Percentiles rank a stretch among this genome's conserved stretches.
Conservation (phyloP, 495 filamentous ascomycete species). For the Venustampulla echinocandica region DNA sequence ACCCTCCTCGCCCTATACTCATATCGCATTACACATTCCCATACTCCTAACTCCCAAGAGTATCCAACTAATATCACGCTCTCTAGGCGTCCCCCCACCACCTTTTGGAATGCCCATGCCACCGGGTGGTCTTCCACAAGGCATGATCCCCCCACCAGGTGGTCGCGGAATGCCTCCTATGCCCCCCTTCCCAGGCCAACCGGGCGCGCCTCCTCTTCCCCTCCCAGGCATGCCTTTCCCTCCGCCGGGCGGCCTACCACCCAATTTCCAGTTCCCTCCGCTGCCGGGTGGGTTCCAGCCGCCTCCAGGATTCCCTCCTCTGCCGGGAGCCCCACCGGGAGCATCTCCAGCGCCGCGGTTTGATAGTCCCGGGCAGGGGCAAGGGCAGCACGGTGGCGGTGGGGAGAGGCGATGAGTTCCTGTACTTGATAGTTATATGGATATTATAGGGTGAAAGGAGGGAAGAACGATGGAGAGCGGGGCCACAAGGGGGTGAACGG, state of each 20-base stretch:
- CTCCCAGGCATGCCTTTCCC: constrained; percentile 50
- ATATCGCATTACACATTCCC: too few species aligned
- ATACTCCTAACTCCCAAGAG: background rate
- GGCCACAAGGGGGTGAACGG: background rate
- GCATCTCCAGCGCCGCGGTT: background rate
- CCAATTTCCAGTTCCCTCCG: constrained; percentile 42
- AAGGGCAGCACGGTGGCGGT: constrained; percentile 7
- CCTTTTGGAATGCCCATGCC: constrained; percentile 25
- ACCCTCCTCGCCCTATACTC: too few species aligned
- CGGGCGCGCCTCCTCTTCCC: constrained; percentile 31
- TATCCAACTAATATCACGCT: too few species aligned
- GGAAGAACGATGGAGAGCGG: background rate
- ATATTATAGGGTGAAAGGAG: background rate
- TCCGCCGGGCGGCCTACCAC: constrained; percentile 51
- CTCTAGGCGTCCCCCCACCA: constrained; percentile 19
- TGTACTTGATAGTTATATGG: background rate
- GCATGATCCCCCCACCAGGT: constrained; percentile 42
- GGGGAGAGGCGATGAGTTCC: constrained; percentile 10
- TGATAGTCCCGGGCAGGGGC: constrained; percentile 1
- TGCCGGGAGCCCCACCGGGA: constrained; percentile 7
- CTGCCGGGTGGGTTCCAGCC: constrained; percentile 28
- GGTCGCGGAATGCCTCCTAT: constrained; percentile 42
- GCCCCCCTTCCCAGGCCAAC: constrained; percentile 53
- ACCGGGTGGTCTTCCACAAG: constrained; percentile 28
- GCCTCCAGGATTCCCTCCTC: constrained; percentile 20